These are phyloP conservation scores for Citrullus colocynthis DNA, from an alignment of 306 rosid genomes.

Conservation along the genomic window DNA sequence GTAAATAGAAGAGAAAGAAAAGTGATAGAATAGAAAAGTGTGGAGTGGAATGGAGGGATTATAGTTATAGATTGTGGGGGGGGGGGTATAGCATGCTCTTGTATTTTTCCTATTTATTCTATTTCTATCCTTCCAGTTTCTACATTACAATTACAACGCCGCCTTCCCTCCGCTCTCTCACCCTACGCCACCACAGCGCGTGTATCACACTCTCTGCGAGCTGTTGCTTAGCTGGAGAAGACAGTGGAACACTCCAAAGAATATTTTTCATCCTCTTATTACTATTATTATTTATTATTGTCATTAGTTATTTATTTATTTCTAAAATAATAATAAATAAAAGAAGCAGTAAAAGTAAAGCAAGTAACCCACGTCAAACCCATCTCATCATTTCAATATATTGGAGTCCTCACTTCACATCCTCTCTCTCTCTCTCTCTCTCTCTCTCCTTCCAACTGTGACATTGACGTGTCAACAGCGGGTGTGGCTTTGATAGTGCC, in stretches of 20 bases:
- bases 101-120: no score
- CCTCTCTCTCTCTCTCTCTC: not conserved
- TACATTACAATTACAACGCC: not conserved
- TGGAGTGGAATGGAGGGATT: not conserved
- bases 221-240: slow-evolving; percentile 11
- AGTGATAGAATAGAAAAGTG: not conserved
- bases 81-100: not conserved
- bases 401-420: slow-evolving; percentile 4
- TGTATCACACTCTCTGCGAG: not conserved
- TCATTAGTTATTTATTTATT: no score
- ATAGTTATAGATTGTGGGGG: no score
- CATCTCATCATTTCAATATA: slow-evolving; percentile 10
- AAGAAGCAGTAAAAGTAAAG: slow-evolving; percentile 1
- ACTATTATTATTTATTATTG: no score
- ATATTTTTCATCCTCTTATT: not conserved
- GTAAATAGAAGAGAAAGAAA: not conserved
- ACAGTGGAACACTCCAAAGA: not conserved
- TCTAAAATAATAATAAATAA: not conserved
- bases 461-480: slow-evolving; percentile 33
- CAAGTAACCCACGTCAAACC: not conserved
- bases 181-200: not conserved
- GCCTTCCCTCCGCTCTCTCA: not conserved
- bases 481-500: slow-evolving; percentile 23
- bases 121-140: no score
- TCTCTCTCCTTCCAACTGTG: slow-evolving; percentile 4